Evolutionary conservation across 2,329 filamentous ascomycete genomes (phyloP).

Genomic region (Teratosphaeria epicoccoides): DNA sequence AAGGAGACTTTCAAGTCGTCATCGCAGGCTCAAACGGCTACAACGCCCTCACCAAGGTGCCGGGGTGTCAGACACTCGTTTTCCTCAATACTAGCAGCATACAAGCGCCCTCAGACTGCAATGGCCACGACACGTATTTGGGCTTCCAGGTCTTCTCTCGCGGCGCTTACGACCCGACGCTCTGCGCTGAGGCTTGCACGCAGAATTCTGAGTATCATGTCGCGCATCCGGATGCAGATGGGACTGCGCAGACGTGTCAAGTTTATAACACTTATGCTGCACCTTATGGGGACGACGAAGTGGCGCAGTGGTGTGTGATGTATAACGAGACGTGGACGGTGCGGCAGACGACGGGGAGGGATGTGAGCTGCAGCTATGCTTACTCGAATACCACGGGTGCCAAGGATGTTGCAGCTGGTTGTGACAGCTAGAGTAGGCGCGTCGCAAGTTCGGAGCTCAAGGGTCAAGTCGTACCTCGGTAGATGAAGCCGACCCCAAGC

Average conservation of each 20-base stretch:
- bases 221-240: not conserved
- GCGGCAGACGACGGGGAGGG: not conserved
- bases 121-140: too few species aligned
- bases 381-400: not conserved
- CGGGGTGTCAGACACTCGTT: not conserved
- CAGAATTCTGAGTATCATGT: not conserved
- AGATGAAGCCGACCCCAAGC: too few species aligned
- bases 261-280: not conserved
- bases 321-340: not conserved
- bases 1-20: slow-evolving; percentile 13
- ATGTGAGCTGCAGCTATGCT: not conserved
- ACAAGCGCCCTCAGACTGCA: too few species aligned
- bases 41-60: not conserved
- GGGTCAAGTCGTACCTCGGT: too few species aligned
- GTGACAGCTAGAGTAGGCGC: too few species aligned
- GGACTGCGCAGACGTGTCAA: not conserved
- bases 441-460: too few species aligned
- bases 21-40: slow-evolving; percentile 13
- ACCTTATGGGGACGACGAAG: not conserved
- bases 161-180: not conserved
- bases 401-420: too few species aligned
- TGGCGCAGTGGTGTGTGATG: not conserved
- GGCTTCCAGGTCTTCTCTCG: too few species aligned
- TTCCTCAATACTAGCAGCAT: too few species aligned
- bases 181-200: not conserved